phyloP scores from a whole-genome alignment of 495 filamentous ascomycete species.

The Penicillium argentinense region DNA sequence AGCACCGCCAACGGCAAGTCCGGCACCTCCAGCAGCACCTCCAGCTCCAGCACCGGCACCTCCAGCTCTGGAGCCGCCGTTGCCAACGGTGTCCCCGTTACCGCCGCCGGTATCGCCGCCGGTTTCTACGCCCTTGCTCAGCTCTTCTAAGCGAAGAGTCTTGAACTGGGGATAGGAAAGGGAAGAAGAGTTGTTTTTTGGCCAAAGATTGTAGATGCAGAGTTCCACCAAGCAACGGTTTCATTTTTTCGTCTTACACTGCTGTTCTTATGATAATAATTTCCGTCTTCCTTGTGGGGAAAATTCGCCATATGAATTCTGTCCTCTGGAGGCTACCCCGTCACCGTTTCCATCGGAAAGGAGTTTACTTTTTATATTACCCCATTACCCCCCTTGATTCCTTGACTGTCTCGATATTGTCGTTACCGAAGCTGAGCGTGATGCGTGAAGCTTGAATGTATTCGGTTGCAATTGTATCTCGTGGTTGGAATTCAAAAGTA shows the following conservation, averaged over 20 bases:
- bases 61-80: constrained; percentile 43
- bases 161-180: background rate
- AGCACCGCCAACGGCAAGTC: constrained; percentile 37
- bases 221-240: constrained; percentile 40
- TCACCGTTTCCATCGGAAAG: constrained; percentile 23
- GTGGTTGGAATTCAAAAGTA: too few relatives aligned
- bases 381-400: constrained; percentile 18
- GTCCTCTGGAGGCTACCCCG: constrained; percentile 24
- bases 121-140: constrained; percentile 46
- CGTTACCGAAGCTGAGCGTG: too few relatives aligned
- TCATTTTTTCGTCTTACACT: constrained; percentile 36
- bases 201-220: constrained; percentile 28
- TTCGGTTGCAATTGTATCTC: constrained; percentile 24
- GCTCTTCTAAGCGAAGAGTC: constrained; percentile 41
- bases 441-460: constrained; percentile 26
- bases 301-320: constrained; percentile 33
- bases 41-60: constrained; percentile 25
- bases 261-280: constrained; percentile 52
- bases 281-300: constrained; percentile 40
- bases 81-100: constrained; percentile 39
- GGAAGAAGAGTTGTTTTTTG: constrained; percentile 13
- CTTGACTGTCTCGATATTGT: constrained; percentile 13
- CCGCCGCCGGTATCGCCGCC: constrained; percentile 44
- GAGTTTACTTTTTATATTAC: constrained; percentile 24
- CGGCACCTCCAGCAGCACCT: constrained; percentile 35